Base-by-base conservation (phyloP, 345 rosid genomes). In the Iberis pinnata region DNA sequence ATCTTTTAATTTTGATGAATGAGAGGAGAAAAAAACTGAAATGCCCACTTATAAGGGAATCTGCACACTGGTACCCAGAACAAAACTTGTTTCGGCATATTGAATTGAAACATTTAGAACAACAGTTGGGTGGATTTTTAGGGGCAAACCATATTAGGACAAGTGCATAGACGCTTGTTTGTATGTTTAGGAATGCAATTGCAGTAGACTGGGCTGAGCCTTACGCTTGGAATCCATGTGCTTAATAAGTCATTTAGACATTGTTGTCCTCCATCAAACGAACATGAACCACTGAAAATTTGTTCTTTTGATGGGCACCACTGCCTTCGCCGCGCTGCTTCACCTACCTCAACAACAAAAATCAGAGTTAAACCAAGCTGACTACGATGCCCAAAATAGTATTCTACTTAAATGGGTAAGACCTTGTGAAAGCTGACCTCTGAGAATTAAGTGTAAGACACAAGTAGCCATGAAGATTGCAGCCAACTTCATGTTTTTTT, bases 251-350 rank as follows among this genome's bases (percentile, higher is more conserved):
- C 45, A 58, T 65, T 43, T 35, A 65, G 53, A 49, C 70, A 58
- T 43, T 65, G 41, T 58, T 57, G 64, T 18, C 39, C 59, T 57
- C 70, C 64, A 50, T 57, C 48, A 1, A 13, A 14, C 35, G 53
- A 19, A 26, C 70, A 65, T 15, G 58, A 43, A 49, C 64, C 59
- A 25, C 41, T 26, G 18, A 65, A 65, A 7, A 37, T 16, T 57
- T 65, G 70, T 14, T 36, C 15, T 19, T 65, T 65, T 20, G 33
- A 49, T 15, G 60, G 67, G n/a, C 67, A 63, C 67, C 68, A 53
- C 4, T 36, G 68, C 42, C 60, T 63, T 53, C 1, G 45, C 31
- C 52, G 44, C 5, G 54, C 60, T 33, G 12, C 51, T 55, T 64
- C 63, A 65, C 70, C 70, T 65, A 49, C 36, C 13, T 37, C 33